A percentile compares a stretch with the other conserved stretches of the same genome.
phyloP scores from a whole-genome alignment of 345 rosid genomes.

The Microcos paniculata region DNA sequence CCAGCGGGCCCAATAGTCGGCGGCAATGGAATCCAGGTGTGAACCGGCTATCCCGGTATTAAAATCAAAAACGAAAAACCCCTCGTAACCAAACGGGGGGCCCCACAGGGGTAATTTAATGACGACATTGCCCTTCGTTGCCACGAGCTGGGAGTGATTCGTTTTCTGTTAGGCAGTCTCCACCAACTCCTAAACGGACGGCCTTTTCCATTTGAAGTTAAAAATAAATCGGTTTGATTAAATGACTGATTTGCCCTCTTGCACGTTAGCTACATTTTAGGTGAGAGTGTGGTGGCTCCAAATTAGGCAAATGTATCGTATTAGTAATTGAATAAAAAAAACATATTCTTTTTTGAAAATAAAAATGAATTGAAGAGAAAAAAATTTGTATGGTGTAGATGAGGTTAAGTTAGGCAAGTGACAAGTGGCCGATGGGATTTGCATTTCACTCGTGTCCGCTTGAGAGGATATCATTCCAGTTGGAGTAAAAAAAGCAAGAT shows the following conservation, averaged over 20 bases:
- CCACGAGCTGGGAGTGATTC: conserved; percentile 26
- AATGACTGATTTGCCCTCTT: conserved; percentile 11
- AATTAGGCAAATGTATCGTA: neutral
- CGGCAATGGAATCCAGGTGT: conserved; percentile 13
- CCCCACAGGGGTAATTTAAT: neutral
- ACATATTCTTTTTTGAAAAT: too few species aligned
- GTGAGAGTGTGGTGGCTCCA: neutral
- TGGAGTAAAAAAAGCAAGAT: neutral
- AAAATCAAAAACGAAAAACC: neutral
- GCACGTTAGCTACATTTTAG: neutral
- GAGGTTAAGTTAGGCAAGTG: conserved; percentile 18
- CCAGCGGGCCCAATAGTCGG: conserved; percentile 18
- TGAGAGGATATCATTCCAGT: neutral
- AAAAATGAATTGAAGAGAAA: neutral
- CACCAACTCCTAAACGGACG: conserved; percentile 18
- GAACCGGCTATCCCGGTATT: conserved; percentile 31
- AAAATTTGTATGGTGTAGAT: neutral
- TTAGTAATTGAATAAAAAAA: neutral
- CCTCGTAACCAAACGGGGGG: neutral
- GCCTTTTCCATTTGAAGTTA: neutral
- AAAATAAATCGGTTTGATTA: neutral
- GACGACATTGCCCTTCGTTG: neutral
- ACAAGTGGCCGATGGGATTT: conserved; percentile 9
- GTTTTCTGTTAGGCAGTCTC: conserved; percentile 37
- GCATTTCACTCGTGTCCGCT: neutral